Conservation (phyloP, 306 rosid species). For the Begonia loranthoides region DNA sequence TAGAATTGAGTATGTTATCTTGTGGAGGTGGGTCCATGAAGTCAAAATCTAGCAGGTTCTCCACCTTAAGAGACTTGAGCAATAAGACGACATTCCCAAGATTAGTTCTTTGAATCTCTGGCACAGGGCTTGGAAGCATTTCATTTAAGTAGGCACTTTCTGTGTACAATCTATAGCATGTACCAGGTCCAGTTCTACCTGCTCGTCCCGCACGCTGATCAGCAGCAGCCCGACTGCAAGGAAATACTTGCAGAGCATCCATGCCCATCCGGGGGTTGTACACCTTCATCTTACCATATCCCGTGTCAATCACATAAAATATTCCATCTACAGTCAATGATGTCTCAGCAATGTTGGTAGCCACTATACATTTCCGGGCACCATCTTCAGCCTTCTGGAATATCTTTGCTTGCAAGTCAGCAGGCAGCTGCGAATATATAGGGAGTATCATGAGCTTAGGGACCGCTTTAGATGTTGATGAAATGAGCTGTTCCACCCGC, state of each 20-base stretch:
- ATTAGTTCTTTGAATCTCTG: conserved; percentile 96
- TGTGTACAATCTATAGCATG: conserved; percentile 80
- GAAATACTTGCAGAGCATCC: conserved; percentile 99
- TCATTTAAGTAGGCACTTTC: conserved; percentile 86
- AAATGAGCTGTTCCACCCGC: conserved; percentile 73
- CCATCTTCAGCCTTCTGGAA: conserved; percentile 96
- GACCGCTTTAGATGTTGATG: conserved; percentile 59
- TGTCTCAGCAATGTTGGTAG: conserved; percentile 96
- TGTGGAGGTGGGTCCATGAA: conserved; percentile 99
- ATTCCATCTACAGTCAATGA: conserved; percentile 96
- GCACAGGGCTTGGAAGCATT: conserved; percentile 85
- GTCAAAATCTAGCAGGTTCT: conserved; percentile 84
- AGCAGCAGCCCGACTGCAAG: conserved; percentile 96
- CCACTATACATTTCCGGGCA: conserved; percentile 91
- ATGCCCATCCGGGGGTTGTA: conserved; percentile 98
- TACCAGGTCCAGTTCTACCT: conserved; percentile 98
- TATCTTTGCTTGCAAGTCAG: conserved; percentile 94
- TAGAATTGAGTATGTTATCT: conserved; percentile 92
- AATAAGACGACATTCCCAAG: conserved; percentile 88
- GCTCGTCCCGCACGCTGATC: conserved; percentile 99
- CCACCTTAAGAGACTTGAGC: conserved; percentile 92
- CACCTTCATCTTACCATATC: conserved; percentile 96
- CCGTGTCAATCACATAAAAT: conserved; percentile 86
- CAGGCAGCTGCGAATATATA: conserved; percentile 97
- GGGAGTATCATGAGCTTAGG: conserved; percentile 91